A percentile compares a stretch with the other conserved stretches of the same genome.
Evolutionary conservation across 371 early-diverging fungal species (phyloP).

Genomic region (Apophysomyces sp.): DNA sequence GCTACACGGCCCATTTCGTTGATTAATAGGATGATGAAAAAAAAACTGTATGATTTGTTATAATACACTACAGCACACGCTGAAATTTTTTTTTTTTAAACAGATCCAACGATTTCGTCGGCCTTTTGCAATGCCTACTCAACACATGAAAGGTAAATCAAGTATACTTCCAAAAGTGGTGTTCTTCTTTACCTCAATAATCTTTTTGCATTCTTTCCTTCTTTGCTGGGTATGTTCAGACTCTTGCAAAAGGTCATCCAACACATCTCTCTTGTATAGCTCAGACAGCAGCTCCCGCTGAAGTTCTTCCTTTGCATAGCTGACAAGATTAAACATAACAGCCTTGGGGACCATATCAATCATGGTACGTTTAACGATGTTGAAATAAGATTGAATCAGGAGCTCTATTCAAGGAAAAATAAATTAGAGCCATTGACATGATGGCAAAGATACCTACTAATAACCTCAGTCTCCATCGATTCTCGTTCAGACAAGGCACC

Average conservation of each 20-base stretch:
- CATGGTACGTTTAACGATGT: slow-evolving; percentile 97
- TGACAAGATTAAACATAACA: slow-evolving; percentile 96
- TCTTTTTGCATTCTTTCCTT: slow-evolving; percentile 95
- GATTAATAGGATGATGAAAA: too few relatives aligned
- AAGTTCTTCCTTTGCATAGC: slow-evolving; percentile 86
- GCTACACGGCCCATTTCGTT: too few relatives aligned
- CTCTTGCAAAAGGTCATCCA: slow-evolving; percentile 93
- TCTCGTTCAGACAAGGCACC: slow-evolving; percentile 96
- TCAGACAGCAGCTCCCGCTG: slow-evolving; percentile 96
- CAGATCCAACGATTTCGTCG: slow-evolving; percentile 81
- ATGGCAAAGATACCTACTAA: slow-evolving; percentile 63
- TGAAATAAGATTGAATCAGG: slow-evolving; percentile 93
- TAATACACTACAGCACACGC: too few relatives aligned
- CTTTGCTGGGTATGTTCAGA: slow-evolving; percentile 88
- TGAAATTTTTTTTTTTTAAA: slow-evolving; percentile 33
- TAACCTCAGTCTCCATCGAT: slow-evolving; percentile 96
- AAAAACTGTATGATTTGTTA: too few relatives aligned
- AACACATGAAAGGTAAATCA: neutral
- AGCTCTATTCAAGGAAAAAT: slow-evolving; percentile 58
- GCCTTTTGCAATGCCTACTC: slow-evolving; percentile 81
- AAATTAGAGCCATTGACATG: neutral
- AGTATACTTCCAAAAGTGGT: neutral
- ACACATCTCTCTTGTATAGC: slow-evolving; percentile 91
- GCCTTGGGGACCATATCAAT: slow-evolving; percentile 99
- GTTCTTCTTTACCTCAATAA: slow-evolving; percentile 86